A percentile compares a stretch with the other conserved stretches of the same genome.
phyloP scores from a whole-genome alignment of 2,329 filamentous ascomycete genomes.

The Nannizzia gypsea region DNA sequence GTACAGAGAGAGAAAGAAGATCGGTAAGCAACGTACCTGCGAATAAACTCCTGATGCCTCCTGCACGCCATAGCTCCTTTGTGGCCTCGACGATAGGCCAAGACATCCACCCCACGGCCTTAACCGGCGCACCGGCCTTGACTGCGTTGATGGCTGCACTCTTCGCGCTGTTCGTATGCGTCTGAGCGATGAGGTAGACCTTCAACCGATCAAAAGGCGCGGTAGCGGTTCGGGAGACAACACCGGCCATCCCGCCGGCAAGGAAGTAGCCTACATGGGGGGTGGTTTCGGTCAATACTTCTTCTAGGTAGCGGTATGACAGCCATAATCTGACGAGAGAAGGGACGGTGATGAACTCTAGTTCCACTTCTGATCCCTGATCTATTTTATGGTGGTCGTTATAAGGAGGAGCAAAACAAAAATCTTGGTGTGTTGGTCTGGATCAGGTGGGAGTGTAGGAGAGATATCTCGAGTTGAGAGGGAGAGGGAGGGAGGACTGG shows the following conservation, averaged over 20 bases:
- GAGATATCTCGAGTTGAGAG: slow-evolving; percentile 21
- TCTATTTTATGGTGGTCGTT: slow-evolving; percentile 10
- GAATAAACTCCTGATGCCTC: slow-evolving; percentile 80
- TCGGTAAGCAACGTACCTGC: slow-evolving; percentile 53
- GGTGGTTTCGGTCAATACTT: slow-evolving; percentile 36
- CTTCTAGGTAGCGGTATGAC: slow-evolving; percentile 33
- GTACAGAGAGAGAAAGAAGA: slow-evolving; percentile 1
- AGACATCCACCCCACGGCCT: slow-evolving; percentile 53
- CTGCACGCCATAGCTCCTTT: slow-evolving; percentile 69
- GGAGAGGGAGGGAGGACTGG: slow-evolving; percentile 53
- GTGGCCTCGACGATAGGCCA: slow-evolving; percentile 61
- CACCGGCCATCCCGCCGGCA: slow-evolving; percentile 87
- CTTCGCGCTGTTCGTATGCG: slow-evolving; percentile 44
- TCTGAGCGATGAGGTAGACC: slow-evolving; percentile 93
- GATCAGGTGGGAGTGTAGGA: slow-evolving; percentile 22
- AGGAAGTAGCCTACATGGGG: slow-evolving; percentile 76
- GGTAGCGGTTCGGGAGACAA: slow-evolving; percentile 87
- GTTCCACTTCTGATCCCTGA: slow-evolving; percentile 24
- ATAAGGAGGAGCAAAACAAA: slow-evolving; percentile 8
- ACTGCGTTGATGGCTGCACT: slow-evolving; percentile 50
- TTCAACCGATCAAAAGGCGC: slow-evolving; percentile 94
- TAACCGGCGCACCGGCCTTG: slow-evolving; percentile 56
- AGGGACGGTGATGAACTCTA: slow-evolving; percentile 34
- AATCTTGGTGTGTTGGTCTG: slow-evolving; percentile 13
- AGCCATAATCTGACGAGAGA: slow-evolving; percentile 34